Conservation (phyloP, 2,329 filamentous ascomycete genomes). For the Ilyonectria sp. region DNA sequence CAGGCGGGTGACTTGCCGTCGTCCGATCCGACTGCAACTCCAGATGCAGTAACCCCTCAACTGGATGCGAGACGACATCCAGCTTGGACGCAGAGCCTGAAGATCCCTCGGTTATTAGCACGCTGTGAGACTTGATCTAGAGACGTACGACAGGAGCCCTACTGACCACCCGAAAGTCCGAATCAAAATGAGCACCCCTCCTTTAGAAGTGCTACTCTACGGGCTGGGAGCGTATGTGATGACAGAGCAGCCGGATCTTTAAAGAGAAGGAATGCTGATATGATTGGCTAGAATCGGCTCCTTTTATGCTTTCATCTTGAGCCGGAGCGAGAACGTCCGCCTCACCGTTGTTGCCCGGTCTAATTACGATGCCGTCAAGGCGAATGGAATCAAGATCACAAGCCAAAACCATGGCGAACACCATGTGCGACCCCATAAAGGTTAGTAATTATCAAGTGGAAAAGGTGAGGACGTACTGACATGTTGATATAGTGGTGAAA, state of each 20-base stretch:
- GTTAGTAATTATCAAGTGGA: slow-evolving; percentile 39
- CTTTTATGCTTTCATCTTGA: slow-evolving; percentile 70
- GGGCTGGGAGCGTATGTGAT: slow-evolving; percentile 67
- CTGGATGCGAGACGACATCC: neutral
- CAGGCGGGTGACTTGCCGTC: neutral
- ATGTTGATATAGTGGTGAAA: slow-evolving; percentile 27
- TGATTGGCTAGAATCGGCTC: slow-evolving; percentile 64
- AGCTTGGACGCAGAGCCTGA: neutral
- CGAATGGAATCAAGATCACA: slow-evolving; percentile 66
- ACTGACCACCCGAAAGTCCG: slow-evolving; percentile 34
- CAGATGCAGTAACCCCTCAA: neutral
- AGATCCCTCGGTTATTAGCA: too few relatives aligned
- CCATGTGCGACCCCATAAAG: slow-evolving; percentile 62
- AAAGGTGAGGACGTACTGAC: neutral
- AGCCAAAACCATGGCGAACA: slow-evolving; percentile 71
- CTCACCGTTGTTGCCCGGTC: slow-evolving; percentile 74
- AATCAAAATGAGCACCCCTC: slow-evolving; percentile 50
- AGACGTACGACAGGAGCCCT: neutral
- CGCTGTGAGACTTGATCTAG: neutral
- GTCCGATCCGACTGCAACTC: neutral
- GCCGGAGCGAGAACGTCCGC: slow-evolving; percentile 58
- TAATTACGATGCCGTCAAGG: slow-evolving; percentile 70
- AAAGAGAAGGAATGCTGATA: slow-evolving; percentile 3
- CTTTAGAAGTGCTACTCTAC: slow-evolving; percentile 61
- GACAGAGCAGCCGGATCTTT: neutral